A percentile compares a stretch with the other conserved stretches of the same genome.
These are phyloP conservation scores for Pichia sp. DNA, from an alignment of 1,139 yeast species.

Conservation along the genomic window DNA sequence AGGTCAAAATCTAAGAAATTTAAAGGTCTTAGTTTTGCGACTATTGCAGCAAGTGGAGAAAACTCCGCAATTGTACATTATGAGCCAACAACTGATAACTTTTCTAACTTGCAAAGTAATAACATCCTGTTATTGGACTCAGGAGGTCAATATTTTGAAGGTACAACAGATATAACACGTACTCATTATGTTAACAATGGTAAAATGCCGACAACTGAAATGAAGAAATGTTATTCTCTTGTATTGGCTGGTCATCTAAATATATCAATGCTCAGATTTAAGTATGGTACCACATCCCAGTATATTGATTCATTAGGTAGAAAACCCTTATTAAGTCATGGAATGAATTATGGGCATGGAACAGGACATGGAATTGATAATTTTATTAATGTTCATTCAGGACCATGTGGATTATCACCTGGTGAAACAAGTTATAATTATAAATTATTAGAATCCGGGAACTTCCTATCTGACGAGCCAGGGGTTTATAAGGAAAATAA, in stretches of 20 bases:
- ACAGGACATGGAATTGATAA: slow-evolving; percentile 58
- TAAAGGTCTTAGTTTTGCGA: slow-evolving; percentile 47
- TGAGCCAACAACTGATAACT: slow-evolving; percentile 41
- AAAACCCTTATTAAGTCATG: slow-evolving; percentile 38
- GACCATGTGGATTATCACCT: slow-evolving; percentile 46
- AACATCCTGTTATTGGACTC: slow-evolving; percentile 44
- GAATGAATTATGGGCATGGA: slow-evolving; percentile 50
- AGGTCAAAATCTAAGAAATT: slow-evolving; percentile 40
- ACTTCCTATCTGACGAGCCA: slow-evolving; percentile 49
- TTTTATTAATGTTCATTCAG: slow-evolving; percentile 51
- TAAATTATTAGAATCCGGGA: slow-evolving; percentile 37
- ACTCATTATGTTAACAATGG: slow-evolving; percentile 39
- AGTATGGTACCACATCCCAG: slow-evolving; percentile 39
- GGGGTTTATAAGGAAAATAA: slow-evolving; percentile 49
- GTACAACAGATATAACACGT: slow-evolving; percentile 55
- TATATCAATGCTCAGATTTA: slow-evolving; percentile 47
- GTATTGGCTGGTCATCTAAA: slow-evolving; percentile 52
- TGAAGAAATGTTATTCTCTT: slow-evolving; percentile 39
- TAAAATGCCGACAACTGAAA: slow-evolving; percentile 26
- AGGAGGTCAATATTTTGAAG: slow-evolving; percentile 52
- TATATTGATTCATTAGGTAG: slow-evolving; percentile 46
- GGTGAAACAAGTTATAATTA: slow-evolving; percentile 27
- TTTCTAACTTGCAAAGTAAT: slow-evolving; percentile 37
- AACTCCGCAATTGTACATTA: slow-evolving; percentile 53
- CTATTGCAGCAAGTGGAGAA: slow-evolving; percentile 49